Evolutionary conservation across 2,329 filamentous ascomycete genomes (phyloP).

Genomic region (Zasmidium angulare): DNA sequence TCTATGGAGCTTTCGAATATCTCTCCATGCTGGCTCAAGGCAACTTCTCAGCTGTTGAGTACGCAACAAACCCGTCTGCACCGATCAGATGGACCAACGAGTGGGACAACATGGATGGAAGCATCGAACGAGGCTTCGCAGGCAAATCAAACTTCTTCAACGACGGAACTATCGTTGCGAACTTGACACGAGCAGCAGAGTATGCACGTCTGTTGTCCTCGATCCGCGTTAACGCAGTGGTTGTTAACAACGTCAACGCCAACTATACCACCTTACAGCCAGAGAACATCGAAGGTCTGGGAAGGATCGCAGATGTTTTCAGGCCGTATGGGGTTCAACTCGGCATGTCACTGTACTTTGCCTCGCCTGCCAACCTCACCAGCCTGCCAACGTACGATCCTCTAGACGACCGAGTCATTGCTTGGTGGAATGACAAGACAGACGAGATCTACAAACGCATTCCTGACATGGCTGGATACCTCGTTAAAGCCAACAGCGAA

Average conservation of each 20-base stretch:
- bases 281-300: constrained; percentile 61
- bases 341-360: constrained; percentile 68
- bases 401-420: constrained; percentile 58
- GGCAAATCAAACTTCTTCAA: constrained; percentile 69
- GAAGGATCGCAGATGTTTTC: constrained; percentile 63
- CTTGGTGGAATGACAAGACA: constrained; percentile 64
- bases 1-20: constrained; percentile 70
- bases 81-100: constrained; percentile 70
- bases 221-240: constrained; percentile 63
- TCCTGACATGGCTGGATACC: constrained; percentile 67
- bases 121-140: constrained; percentile 67
- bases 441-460: constrained; percentile 59
- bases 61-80: constrained; percentile 57
- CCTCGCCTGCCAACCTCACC: constrained; percentile 59
- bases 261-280: constrained; percentile 58
- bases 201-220: constrained; percentile 68
- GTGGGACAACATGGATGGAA: constrained; percentile 70
- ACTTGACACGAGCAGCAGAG: constrained; percentile 59
- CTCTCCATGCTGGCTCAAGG: constrained; percentile 64
- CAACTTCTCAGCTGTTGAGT: constrained; percentile 50
- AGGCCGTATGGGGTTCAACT: constrained; percentile 66
- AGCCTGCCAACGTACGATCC: constrained; percentile 65
- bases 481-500: constrained; percentile 72
- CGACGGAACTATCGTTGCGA: constrained; percentile 55
- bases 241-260: constrained; percentile 73